Evolutionary conservation across 108 stramenopile species (phyloP).

Genomic region (Mayamaea pseudoterrestris): DNA sequence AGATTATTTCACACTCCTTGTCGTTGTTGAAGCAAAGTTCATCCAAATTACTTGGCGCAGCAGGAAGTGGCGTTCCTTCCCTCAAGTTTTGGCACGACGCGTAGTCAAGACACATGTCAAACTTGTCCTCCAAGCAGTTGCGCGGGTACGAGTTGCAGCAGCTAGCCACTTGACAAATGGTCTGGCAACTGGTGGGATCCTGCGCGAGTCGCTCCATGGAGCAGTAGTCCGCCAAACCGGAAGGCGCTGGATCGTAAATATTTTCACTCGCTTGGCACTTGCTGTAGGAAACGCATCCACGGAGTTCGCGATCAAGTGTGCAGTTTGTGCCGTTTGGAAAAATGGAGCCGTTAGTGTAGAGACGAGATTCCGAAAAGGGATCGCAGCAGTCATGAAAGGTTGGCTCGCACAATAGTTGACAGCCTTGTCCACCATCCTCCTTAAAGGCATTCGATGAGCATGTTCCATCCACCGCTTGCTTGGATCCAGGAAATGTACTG

Average conservation of each 20-base stretch:
- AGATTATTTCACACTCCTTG: background rate
- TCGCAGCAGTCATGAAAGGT: slow-evolving; percentile 6
- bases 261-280: slow-evolving; percentile 3
- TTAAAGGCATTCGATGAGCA: background rate
- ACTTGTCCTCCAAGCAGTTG: slow-evolving; percentile 5
- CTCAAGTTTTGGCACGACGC: slow-evolving; percentile 11
- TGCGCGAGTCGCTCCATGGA: background rate
- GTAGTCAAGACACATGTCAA: slow-evolving; percentile 8
- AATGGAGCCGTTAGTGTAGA: slow-evolving; percentile 3
- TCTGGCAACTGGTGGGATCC: background rate
- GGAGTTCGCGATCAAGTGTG: slow-evolving; percentile 1
- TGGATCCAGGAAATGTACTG: background rate
- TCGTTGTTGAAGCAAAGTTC: background rate
- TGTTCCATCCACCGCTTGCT: background rate
- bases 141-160: slow-evolving; percentile 3
- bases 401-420: slow-evolving; percentile 3
- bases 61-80: background rate
- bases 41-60: slow-evolving; percentile 5
- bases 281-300: slow-evolving; percentile 4
- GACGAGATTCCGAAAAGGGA: slow-evolving; percentile 6
- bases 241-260: background rate
- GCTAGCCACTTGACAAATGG: background rate
- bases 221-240: slow-evolving; percentile 1
- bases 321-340: no score
- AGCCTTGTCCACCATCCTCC: background rate